Evolutionary conservation across 192 early-diverging fungal species (phyloP), one percentile per base, ranked within the genome.

Genomic region (Diversispora epigaea): DNA sequence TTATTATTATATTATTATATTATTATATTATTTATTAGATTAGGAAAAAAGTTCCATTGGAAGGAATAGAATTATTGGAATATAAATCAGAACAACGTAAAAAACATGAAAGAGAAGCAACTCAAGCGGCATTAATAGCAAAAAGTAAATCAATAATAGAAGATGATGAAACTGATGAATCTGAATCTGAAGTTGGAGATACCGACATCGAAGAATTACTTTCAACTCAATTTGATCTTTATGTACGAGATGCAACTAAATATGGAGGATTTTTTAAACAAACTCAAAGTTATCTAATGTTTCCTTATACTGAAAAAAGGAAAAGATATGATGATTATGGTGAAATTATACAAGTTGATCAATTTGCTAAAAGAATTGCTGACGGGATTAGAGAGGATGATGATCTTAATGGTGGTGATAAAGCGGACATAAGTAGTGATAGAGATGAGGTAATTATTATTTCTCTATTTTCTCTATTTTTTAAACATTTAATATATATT

Each of bases 281-380:
- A 75, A 84, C 86, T 19, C 93, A 91, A 79, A 94, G 88, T 81
- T 90, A 86, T 80, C 90, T 86, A 67, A 91, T 89, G 96, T 99
- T 95, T 77, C 97, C 97, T 0, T 92, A 89, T 66, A 80, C 85
- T 10, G 96, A 98, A 68, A 84, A 86, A 57, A 85, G 90, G 68
- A 92, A 91, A 60, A 89, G 89, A 77, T 89, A 92, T 76, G 97
- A 99, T 76, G 96, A 98, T 75, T 99, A 98, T 85, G 91, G 94
- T 57, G 91, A 97, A 81, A 86, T 90, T 47, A 89, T 93, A 76
- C 89, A 92, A 76, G 81, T 88, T 6, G 84, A 86, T 45, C 78
- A 85, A 44, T 92, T 83, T 11, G 55, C 22, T 76, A 50, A 12
- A 32, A 9, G 9, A 78, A 78, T 76, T 19, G 67, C n/a, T 43